Evolutionary conservation across 148 eudicot genomes (phyloP).

Genomic region (Spergularia bocconei): DNA sequence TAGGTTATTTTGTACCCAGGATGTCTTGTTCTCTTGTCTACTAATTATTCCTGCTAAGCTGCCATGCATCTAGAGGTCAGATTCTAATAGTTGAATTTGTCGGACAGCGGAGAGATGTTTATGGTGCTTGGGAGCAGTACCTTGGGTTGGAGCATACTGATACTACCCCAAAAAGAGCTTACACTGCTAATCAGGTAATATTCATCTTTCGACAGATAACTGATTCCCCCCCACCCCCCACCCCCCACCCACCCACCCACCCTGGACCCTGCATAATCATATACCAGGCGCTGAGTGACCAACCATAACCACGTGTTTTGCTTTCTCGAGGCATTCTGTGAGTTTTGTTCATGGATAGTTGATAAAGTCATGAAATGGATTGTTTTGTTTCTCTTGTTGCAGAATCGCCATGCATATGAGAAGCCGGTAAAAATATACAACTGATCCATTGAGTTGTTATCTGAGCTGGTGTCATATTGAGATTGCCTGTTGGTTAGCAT

Average conservation of each 20-base stretch:
- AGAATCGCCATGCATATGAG: constrained; percentile 89
- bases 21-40: background rate
- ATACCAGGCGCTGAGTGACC: background rate
- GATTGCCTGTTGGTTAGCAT: constrained; percentile 12
- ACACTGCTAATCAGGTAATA: constrained; percentile 65
- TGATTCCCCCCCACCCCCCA: background rate
- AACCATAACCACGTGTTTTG: background rate
- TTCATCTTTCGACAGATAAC: too few relatives aligned
- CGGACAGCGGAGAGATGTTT: constrained; percentile 62
- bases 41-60: background rate
- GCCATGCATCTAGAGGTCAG: background rate
- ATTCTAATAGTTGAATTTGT: background rate
- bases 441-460: constrained; percentile 23
- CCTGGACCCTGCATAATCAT: background rate
- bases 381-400: constrained; percentile 30
- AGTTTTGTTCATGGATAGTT: background rate
- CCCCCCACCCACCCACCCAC: background rate
- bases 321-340: background rate
- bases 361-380: background rate
- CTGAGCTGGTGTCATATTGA: constrained; percentile 1
- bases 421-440: constrained; percentile 93
- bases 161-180: constrained; percentile 63
- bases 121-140: constrained; percentile 96
- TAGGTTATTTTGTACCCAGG: constrained; percentile 16
- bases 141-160: constrained; percentile 93